Base-by-base conservation (phyloP, 192 early-diverging fungal genomes). In the Podila minutissima region DNA sequence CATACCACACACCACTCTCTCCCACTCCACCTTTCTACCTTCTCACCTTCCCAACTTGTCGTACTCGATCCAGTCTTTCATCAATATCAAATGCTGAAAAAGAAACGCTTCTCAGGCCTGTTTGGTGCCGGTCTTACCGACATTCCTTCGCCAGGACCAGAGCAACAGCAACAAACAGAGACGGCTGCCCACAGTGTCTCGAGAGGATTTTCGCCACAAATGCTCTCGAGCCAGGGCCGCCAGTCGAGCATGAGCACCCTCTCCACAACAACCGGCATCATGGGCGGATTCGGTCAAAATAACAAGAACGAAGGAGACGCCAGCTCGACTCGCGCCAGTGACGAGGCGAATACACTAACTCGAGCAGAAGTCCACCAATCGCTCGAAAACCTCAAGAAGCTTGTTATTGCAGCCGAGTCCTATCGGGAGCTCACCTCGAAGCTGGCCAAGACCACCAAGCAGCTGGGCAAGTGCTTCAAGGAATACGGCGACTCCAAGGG, bases 401-500 rank as follows among this genome's bases (percentile, higher is more conserved):
- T 85, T 12, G 78, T 85, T 24, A 67, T 71, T 33, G 83, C 77
- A 4, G 77, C 78, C 19, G 83, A 85, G 29, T 73, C 83, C 1
- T 85, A 85, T 50, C 59, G 83, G 9, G 83, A 85, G 37, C 46
- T 85, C 31, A 66, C 74, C 12, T 61, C 65, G 19, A 85, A 76
- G 37, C 51, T 85, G 9, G 71, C 65, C 2, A 85, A 85, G 57
- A 81, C 78, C 1, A 76, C 83, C 2, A 85, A 85, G 65, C 71
- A 72, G 20, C 41, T 85, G 26, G 64, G 83, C 5, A 68, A 67
- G 32, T 72, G 74, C 60, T 76, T 85, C 64, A 85, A 85, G 35
- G 83, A 85, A 32, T 85, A 74, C 61, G 78, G 83, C 4, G 74
- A 85, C 48, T 58, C 68, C 7, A 85, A 85, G 72, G 83, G 83